phyloP scores from a whole-genome alignment of 345 rosid species.

The Nasturtium officinale region DNA sequence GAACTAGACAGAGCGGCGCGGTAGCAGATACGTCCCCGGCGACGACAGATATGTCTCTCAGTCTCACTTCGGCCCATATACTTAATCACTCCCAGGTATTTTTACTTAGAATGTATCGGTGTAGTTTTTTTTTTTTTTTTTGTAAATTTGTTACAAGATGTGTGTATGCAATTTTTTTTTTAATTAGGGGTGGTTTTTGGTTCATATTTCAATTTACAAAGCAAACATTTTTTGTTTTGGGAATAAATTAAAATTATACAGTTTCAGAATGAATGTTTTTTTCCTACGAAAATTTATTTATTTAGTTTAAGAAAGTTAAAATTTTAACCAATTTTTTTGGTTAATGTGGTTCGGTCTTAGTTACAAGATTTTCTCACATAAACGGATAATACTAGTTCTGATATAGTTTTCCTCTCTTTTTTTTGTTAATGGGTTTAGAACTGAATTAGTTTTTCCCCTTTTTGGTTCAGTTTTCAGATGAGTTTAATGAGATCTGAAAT shows the following conservation, averaged over 20 bases:
- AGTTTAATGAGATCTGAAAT: neutral
- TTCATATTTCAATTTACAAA: no score
- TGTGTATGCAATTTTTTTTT: neutral
- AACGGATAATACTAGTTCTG: no score
- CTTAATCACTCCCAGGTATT: slow-evolving; percentile 12
- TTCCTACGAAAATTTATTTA: neutral
- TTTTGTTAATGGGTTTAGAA: neutral
- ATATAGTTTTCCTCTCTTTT: no score
- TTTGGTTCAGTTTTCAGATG: neutral
- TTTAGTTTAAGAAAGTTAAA: neutral
- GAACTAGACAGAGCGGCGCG: neutral
- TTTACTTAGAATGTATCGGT: no score
- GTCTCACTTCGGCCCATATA: neutral
- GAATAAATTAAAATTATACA: neutral
- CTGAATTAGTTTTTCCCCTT: neutral
- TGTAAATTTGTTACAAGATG: neutral
- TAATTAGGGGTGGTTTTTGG: neutral
- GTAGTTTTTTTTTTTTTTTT: no score
- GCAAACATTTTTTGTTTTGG: no score
- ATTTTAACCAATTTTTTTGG: neutral
- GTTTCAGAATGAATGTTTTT: neutral
- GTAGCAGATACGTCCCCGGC: neutral
- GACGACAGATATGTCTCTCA: neutral
- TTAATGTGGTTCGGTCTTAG: neutral
- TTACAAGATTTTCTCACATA: no score